Evolutionary conservation across 2,329 filamentous ascomycete genomes (phyloP).

Genomic region (Knufia petricola): DNA sequence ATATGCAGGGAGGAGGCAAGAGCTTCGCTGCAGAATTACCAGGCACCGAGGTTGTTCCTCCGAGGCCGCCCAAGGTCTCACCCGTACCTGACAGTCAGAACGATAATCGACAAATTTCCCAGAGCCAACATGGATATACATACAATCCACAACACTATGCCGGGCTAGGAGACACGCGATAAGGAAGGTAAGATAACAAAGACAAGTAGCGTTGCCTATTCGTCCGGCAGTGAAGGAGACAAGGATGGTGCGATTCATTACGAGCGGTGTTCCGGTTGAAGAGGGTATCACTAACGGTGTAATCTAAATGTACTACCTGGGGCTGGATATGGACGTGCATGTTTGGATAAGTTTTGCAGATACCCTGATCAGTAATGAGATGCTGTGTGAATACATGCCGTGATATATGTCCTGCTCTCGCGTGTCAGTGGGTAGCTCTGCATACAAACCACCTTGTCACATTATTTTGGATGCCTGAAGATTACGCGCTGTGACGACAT

Average conservation of each 20-base stretch:
- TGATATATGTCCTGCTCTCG: too few relatives aligned
- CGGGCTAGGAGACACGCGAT: background rate
- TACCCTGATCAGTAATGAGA: background rate
- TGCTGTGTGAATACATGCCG: too few relatives aligned
- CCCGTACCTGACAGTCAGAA: background rate
- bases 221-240: background rate
- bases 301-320: too few relatives aligned
- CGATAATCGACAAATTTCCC: background rate
- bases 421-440: too few relatives aligned
- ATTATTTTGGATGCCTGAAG: too few relatives aligned
- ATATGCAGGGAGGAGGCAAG: background rate
- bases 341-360: background rate
- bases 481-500: too few relatives aligned
- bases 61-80: background rate
- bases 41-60: background rate
- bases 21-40: conserved; percentile 7
- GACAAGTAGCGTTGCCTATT: background rate
- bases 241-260: background rate
- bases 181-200: background rate
- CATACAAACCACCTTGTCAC: too few relatives aligned
- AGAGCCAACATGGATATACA: background rate
- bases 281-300: too few relatives aligned
- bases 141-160: conserved; percentile 6
- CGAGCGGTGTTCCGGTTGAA: background rate
- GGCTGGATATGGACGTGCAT: background rate